phyloP scores from a whole-genome alignment of 495 filamentous ascomycete species.

The Parathielavia hyrcaniae region DNA sequence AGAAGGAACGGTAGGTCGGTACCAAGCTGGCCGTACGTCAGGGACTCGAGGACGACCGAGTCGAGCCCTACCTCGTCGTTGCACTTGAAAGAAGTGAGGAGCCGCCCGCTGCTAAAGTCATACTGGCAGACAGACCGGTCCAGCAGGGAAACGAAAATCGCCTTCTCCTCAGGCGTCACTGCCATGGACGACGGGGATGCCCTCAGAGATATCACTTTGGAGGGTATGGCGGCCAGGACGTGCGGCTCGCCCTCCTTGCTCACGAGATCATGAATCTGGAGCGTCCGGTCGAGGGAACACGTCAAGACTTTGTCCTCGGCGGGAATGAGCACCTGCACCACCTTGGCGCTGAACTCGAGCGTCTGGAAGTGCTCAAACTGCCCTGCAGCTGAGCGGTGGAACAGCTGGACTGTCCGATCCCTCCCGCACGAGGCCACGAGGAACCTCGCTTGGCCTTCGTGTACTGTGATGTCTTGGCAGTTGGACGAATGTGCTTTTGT shows the following conservation, averaged over 20 bases:
- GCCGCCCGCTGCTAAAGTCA: constrained; percentile 65
- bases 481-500: constrained; percentile 83
- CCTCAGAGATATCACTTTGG: constrained; percentile 71
- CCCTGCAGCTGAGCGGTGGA: constrained; percentile 50
- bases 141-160: constrained; percentile 67
- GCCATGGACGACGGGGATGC: constrained; percentile 81
- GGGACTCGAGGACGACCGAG: constrained; percentile 71
- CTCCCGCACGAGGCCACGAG: constrained; percentile 75
- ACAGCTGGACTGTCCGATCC: constrained; percentile 87
- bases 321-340: constrained; percentile 45
- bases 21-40: constrained; percentile 52
- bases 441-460: constrained; percentile 46
- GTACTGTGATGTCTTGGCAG: constrained; percentile 72
- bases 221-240: constrained; percentile 66
- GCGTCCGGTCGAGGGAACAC: constrained; percentile 79
- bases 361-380: constrained; percentile 47
- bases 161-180: constrained; percentile 53
- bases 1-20: constrained; percentile 53
- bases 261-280: constrained; percentile 71
- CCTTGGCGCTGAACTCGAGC: constrained; percentile 44
- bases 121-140: constrained; percentile 76
- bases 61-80: constrained; percentile 71
- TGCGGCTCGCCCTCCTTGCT: constrained; percentile 62
- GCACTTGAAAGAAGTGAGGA: constrained; percentile 68
- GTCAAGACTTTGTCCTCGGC: constrained; percentile 63